Base-by-base conservation (phyloP, 495 filamentous ascomycete species). In the Lepraria neglecta region DNA sequence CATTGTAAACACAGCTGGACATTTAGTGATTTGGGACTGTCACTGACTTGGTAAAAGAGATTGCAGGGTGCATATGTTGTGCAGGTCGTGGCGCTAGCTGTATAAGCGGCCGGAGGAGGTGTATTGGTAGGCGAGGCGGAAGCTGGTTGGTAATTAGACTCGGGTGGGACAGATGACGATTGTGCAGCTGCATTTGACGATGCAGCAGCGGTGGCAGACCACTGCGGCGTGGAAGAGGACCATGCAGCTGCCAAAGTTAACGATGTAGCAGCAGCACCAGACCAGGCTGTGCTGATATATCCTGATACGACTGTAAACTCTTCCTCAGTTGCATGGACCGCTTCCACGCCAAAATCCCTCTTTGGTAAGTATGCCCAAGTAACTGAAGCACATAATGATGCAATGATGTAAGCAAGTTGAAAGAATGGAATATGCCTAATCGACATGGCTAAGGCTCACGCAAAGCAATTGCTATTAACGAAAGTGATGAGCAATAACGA, bases 31-130 rank as follows among this genome's bases (percentile, higher is more conserved):
- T 21, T 19, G 28, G 7, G 30, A 33, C 15, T 3, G 28, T 31
- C 21, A 30, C 58, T 53, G 1, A 53, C 48, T 24, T 14, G 58
- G n/a, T 53, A 60, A n/a, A 53, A 60, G 9, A 60, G 11, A 30
- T 53, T 60, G 58, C 58, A 60, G n/a, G 14, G 17, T 2, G 54
- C 12, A 28, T 51, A 60, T 40, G 47, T 31, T 19, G 12, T 17
- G 28, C 58, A 59, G 33, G 6, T 21, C 19, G 33, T 35, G 24
- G 24, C 17, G 28, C n/a, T 17, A 24, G 40, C n/a, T 42, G 55
- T 27, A 46, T 33, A 30, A 28, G 58, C 17, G 28, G 21, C 15
- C 40, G 57, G 35, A n/a, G 12, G 19, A 31, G 31, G 6, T n/a
- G 31, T 38, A 35, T 28, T 30, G 43, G 27, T 17, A 9, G 31